Base-by-base conservation (phyloP, 306 rosid species). In the Citrullus mucosospermus region DNA sequence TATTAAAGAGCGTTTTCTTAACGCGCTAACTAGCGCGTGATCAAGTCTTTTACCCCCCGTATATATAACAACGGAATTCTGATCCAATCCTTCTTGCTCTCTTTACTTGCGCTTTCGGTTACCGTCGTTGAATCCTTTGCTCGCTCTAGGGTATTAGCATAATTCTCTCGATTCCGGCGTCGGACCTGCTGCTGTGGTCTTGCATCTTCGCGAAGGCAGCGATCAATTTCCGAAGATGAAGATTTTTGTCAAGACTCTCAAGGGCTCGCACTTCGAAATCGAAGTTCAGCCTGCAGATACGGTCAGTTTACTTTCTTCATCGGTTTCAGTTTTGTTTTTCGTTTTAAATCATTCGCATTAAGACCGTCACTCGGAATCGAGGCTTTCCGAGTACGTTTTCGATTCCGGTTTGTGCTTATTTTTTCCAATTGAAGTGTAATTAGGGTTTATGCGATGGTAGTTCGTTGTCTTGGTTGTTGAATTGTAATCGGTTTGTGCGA, bases 201-300 rank as follows among this genome's bases (percentile, higher is more conserved):
- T 73, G 78, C 41, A 60, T 59, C 69, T 39, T 58, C 36, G 61
- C 36, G 76, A 72, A 51, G 78, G 76, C 81, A 81, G 84, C 79
- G 84, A 85, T 75, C 80, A 60, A 79, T 74, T 78, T 20, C 58
- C n/a, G 62, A 87, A 78, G 84, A 93, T 93, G 98, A 93, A 93
- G 91, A 80, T 93, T 84, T 91, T 89, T 53, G 94, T 93, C 11
- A 93, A 90, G 88, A 91, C 96, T 85, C 93, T 93, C 79, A 93
- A 91, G 72, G 97, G 97, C 75, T 80, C 90, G 16, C 92, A 90
- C 91, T 93, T 93, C 86, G 97, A 93, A 84, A 85, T 93, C 80
- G 87, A 91, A 87, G 98, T 93, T 78, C 82, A 88, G 80, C 89
- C 96, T 14, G 80, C 87, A 73, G 89, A 90, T 81, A 74, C 85